These are phyloP conservation scores for Magnaporthiopsis rhizophila DNA, from an alignment of 2,329 filamentous ascomycete species.

Conservation along the genomic window DNA sequence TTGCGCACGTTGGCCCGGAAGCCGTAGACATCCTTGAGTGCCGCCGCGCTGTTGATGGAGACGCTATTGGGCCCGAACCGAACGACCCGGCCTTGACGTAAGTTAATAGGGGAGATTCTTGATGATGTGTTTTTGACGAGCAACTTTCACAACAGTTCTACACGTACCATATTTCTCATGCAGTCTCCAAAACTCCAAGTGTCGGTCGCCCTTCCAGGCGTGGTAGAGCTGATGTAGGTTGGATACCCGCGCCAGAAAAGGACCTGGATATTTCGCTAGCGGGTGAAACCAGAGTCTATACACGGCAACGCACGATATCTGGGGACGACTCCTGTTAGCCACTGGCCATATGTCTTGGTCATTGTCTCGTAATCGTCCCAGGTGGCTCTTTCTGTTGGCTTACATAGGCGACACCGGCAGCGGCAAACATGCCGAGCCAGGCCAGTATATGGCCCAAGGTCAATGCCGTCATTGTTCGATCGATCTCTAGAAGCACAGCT, in stretches of 20 bases:
- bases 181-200: slow-evolving; percentile 62
- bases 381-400: slow-evolving; percentile 13
- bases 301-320: slow-evolving; percentile 30
- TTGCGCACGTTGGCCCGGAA: slow-evolving; percentile 58
- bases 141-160: slow-evolving; percentile 6
- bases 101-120: no score
- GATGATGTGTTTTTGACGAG: no score
- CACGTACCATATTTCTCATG: slow-evolving; percentile 61
- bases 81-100: slow-evolving; percentile 48
- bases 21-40: slow-evolving; percentile 59
- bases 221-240: slow-evolving; percentile 62
- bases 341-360: not conserved
- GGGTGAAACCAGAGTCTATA: slow-evolving; percentile 59
- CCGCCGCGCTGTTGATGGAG: slow-evolving; percentile 65
- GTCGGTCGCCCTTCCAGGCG: slow-evolving; percentile 65
- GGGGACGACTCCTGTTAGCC: not conserved
- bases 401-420: slow-evolving; percentile 32
- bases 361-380: no score
- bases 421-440: slow-evolving; percentile 31
- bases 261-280: slow-evolving; percentile 56
- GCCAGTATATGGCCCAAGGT: slow-evolving; percentile 26
- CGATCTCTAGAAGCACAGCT: not conserved
- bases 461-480: slow-evolving; percentile 15
- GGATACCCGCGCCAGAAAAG: slow-evolving; percentile 55
- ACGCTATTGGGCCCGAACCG: slow-evolving; percentile 72